phyloP scores from a whole-genome alignment of 805 yeast genomes.

The Kluyveromyces aestuarii region DNA sequence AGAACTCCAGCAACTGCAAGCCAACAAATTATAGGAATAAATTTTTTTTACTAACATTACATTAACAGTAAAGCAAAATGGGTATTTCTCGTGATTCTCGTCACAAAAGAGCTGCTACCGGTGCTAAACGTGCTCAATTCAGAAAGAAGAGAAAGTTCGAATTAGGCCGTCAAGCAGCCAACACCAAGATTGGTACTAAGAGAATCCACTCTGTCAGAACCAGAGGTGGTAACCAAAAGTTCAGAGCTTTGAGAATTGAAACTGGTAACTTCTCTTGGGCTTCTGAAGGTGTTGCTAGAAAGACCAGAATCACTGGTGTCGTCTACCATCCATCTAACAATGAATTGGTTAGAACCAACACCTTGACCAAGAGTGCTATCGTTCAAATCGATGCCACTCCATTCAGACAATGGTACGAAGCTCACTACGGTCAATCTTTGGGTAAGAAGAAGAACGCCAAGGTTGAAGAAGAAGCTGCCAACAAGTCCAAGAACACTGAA shows the following conservation, averaged over 20 bases:
- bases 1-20: background rate
- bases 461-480: constrained; percentile 48
- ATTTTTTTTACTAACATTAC: constrained; percentile 4
- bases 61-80: constrained; percentile 45
- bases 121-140: constrained; percentile 99
- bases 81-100: constrained; percentile 99
- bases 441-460: constrained; percentile 69
- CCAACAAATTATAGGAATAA: background rate
- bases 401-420: constrained; percentile 98
- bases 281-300: constrained; percentile 96
- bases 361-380: constrained; percentile 96
- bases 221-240: constrained; percentile 99
- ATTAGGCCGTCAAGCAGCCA: constrained; percentile 99
- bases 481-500: constrained; percentile 71
- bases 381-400: constrained; percentile 99
- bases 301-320: constrained; percentile 97
- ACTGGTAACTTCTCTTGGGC: constrained; percentile 99
- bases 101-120: constrained; percentile 99
- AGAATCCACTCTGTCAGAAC: constrained; percentile 99
- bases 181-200: constrained; percentile 98
- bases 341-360: constrained; percentile 99
- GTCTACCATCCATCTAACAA: constrained; percentile 99
- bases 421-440: constrained; percentile 90
- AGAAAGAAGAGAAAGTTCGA: constrained; percentile 99
- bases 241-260: constrained; percentile 99